These are phyloP conservation scores for Debaryomyces fabryi DNA, from an alignment of 1,139 yeast genomes.

Conservation along the genomic window DNA sequence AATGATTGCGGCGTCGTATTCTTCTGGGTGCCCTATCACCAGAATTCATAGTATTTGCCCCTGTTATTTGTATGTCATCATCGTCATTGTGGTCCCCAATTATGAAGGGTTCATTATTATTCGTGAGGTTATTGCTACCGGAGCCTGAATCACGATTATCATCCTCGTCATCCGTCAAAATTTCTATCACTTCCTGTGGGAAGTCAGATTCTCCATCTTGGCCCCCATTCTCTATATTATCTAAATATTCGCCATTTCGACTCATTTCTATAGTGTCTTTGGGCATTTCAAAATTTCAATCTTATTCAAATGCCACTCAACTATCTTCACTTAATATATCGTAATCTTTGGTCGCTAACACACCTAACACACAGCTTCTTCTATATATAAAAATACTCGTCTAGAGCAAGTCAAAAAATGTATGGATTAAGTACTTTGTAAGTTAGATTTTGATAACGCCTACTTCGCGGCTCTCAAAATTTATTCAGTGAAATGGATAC, in stretches of 20 bases:
- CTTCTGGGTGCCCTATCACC: not conserved
- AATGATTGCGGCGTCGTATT: conserved; percentile 1
- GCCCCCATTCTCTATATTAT: not conserved
- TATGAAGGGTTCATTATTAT: not conserved
- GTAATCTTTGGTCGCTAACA: not conserved
- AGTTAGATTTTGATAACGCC: not conserved
- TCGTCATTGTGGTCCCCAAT: conserved; percentile 10
- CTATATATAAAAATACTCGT: not conserved
- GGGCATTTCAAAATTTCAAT: not conserved
- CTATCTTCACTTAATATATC: not conserved
- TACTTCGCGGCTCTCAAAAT: not conserved
- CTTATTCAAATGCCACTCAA: not conserved
- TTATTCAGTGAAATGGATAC: not conserved
- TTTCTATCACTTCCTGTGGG: conserved; percentile 14
- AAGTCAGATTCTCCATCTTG: not conserved
- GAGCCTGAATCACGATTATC: conserved; percentile 3
- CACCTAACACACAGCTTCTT: not conserved
- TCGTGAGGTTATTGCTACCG: not conserved
- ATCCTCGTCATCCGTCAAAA: conserved; percentile 15
- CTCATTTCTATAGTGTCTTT: conserved; percentile 1
- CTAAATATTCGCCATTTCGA: not conserved
- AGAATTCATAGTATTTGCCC: not conserved
- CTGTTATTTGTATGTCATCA: conserved; percentile 16
- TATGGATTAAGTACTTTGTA: not conserved
- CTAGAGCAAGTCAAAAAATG: not conserved